Conservation (phyloP, 257 asterid species). For the Solanum boliviense region DNA sequence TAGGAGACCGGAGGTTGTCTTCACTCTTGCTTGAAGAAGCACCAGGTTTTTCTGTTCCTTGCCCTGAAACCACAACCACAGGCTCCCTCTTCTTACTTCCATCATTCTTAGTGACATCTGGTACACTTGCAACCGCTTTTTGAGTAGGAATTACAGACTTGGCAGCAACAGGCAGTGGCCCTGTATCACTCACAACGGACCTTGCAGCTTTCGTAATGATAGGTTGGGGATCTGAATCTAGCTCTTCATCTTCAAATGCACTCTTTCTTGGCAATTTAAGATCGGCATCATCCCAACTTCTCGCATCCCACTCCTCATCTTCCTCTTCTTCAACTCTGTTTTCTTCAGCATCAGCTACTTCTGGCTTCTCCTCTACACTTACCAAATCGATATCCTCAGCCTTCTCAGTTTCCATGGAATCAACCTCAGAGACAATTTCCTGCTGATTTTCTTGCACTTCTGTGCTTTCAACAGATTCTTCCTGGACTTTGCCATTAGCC, state of each 20-base stretch:
- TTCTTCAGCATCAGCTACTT: constrained; percentile 35
- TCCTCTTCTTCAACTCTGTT: constrained; percentile 22
- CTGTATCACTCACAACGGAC: neutral
- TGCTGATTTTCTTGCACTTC: constrained; percentile 29
- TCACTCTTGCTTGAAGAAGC: constrained; percentile 17
- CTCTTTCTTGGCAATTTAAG: constrained; percentile 69
- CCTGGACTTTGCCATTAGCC: constrained; percentile 45
- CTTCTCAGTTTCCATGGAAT: constrained; percentile 23
- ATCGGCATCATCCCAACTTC: constrained; percentile 94
- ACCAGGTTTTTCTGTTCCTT: constrained; percentile 11
- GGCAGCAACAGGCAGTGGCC: constrained; percentile 1
- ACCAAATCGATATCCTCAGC: constrained; percentile 6
- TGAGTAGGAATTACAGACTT: constrained; percentile 16
- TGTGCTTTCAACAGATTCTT: constrained; percentile 31
- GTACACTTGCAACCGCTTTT: constrained; percentile 9
- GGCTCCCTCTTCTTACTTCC: constrained; percentile 16
- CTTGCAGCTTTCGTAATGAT: constrained; percentile 20
- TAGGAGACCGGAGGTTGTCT: constrained; percentile 70
- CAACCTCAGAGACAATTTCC: constrained; percentile 29
- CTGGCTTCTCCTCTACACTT: constrained; percentile 25
- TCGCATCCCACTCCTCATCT: constrained; percentile 90
- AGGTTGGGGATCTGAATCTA: constrained; percentile 50
- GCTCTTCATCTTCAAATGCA: constrained; percentile 80
- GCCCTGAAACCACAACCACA: constrained; percentile 18
- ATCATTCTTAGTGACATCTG: constrained; percentile 17